Evolutionary conservation across 2,329 filamentous ascomycete genomes (phyloP), one percentile per base, ranked within the genome.

Genomic region (Cercospora sp.): DNA sequence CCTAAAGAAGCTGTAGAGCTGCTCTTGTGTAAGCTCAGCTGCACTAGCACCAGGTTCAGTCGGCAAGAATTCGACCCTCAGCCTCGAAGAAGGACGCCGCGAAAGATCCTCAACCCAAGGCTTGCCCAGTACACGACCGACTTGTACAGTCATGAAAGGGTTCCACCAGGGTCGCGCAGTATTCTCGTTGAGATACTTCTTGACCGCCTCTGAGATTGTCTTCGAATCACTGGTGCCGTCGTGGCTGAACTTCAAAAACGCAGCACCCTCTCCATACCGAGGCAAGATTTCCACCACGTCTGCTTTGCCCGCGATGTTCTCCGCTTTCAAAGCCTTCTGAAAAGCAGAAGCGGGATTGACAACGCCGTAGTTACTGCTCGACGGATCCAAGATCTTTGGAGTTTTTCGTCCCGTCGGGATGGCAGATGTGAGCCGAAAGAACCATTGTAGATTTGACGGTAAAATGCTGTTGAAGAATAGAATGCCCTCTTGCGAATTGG

Each of bases 91-190:
- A 0, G 95, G 95, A 61, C 93, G 89, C 6, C 93, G 88, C 73
- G 93, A 91, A 30, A 99, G 82, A 77, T 99, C 95, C 76, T 98
- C 95, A 2, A 98, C 86, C 95, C 95, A 99, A 0, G 95, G 95
- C 23, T 89, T 88, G 9, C 95, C 95, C 65, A 88, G 85, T 2
- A 99, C 95, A 6, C 93, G 82, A 26, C 89, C 88, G 3, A 89
- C 88, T 60, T 87, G 86, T 66, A 97, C 89, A 13, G 86, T 82
- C 23, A 88, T 85, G 71, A 97, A 90, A 0, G 93, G 93, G 73
- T 90, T 96, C 83, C 95, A 97, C 91, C 94, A 97, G 2, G 94
- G 94, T 69, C 89, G 92, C 42, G 97, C 87, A 0, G 90, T 90
- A 16, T 89, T 85, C 68, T 92, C 84, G 66, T 86, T 82, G 1